These are phyloP conservation scores for Lantana camara DNA, from an alignment of 257 asterid species.

Conservation along the genomic window DNA sequence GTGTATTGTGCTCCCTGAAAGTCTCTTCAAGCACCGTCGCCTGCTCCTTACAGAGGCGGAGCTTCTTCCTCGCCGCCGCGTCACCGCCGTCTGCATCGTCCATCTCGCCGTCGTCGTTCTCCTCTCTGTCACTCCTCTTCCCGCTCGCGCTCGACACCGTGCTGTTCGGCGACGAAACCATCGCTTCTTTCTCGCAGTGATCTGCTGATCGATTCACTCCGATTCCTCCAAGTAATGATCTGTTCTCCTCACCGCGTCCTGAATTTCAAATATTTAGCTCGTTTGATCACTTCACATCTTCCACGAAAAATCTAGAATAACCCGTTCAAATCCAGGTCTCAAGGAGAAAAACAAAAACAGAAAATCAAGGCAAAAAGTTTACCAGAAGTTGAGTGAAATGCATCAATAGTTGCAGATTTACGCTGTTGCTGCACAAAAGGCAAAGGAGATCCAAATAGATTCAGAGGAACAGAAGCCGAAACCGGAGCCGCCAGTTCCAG, in stretches of 20 bases:
- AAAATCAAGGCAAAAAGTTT: constrained; percentile 23
- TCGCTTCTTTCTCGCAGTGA: constrained; percentile 41
- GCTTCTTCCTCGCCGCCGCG: constrained; percentile 67
- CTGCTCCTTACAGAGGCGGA: constrained; percentile 70
- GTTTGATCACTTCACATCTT: too few relatives aligned
- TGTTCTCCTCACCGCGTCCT: constrained; percentile 43
- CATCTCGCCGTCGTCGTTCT: constrained; percentile 50
- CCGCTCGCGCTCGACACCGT: constrained; percentile 71
- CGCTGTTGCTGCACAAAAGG: constrained; percentile 34
- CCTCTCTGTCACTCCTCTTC: constrained; percentile 61
- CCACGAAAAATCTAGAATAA: too few relatives aligned
- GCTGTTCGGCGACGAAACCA: constrained; percentile 69
- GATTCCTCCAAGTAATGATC: constrained; percentile 41
- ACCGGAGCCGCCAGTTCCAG: constrained; percentile 12
- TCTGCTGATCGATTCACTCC: constrained; percentile 47
- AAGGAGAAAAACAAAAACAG: background rate
- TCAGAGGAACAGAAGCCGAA: constrained; percentile 40
- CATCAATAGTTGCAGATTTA: constrained; percentile 25
- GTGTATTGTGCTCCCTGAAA: constrained; percentile 62
- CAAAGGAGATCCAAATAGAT: constrained; percentile 34
- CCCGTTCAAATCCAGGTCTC: too few relatives aligned
- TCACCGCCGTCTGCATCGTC: constrained; percentile 56
- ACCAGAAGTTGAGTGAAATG: constrained; percentile 43
- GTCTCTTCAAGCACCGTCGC: constrained; percentile 72
- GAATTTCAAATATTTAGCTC: background rate